These are phyloP conservation scores for Sugiyamaella mastotermitis DNA, from an alignment of 805 yeast species.

Conservation along the genomic window DNA sequence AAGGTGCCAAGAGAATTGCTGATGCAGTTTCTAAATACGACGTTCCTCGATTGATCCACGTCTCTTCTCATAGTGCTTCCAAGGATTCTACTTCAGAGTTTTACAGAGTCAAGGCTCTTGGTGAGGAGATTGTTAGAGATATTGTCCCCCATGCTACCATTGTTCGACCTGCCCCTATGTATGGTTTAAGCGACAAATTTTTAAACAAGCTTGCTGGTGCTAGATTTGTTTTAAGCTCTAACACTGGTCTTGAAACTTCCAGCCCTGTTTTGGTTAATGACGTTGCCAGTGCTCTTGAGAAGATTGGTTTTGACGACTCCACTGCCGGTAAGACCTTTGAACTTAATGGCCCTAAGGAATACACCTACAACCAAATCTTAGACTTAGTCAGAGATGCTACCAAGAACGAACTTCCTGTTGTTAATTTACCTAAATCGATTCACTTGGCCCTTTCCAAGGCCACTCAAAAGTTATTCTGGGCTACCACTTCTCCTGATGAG, in stretches of 20 bases:
- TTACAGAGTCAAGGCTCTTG: constrained; percentile 73
- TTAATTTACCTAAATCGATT: constrained; percentile 36
- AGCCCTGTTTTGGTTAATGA: constrained; percentile 73
- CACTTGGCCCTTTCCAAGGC: constrained; percentile 28
- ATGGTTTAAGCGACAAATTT: constrained; percentile 66
- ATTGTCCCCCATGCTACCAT: constrained; percentile 71
- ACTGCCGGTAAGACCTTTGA: constrained; percentile 74
- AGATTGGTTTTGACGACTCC: constrained; percentile 73
- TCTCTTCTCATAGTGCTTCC: constrained; percentile 72
- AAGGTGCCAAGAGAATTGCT: constrained; percentile 70
- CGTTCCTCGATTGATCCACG: constrained; percentile 71
- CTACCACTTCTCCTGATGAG: constrained; percentile 59
- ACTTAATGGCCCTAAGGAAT: constrained; percentile 64
- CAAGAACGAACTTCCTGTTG: constrained; percentile 33
- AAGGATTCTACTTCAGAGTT: constrained; percentile 62
- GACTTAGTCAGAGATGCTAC: constrained; percentile 64
- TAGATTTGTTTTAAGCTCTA: constrained; percentile 58
- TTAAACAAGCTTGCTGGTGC: constrained; percentile 53
- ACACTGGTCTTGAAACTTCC: constrained; percentile 54
- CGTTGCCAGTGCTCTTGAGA: constrained; percentile 73
- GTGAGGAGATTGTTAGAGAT: constrained; percentile 65
- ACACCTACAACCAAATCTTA: constrained; percentile 57
- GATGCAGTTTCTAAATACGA: constrained; percentile 62
- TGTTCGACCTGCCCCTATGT: constrained; percentile 80
- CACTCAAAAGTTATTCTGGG: constrained; percentile 39